phyloP scores from a whole-genome alignment of 2,329 filamentous ascomycete genomes.

The Aureobasidium leucospermi region DNA sequence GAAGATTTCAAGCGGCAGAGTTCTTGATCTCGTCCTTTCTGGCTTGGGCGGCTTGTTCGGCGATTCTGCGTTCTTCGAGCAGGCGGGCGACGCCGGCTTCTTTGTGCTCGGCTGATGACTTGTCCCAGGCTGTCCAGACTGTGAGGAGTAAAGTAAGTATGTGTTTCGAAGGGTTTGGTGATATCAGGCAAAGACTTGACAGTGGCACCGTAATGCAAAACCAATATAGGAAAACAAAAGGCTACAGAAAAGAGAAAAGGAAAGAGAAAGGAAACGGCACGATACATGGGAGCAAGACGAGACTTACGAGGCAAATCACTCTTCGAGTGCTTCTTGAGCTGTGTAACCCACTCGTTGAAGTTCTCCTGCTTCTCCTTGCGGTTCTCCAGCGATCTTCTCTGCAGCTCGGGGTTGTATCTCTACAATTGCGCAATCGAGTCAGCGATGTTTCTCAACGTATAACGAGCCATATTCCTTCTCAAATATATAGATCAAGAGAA shows the following conservation, averaged over 20 bases:
- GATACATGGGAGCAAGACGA: background rate
- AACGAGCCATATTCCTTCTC: background rate
- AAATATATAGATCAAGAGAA: too few species aligned
- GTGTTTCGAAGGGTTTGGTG: background rate
- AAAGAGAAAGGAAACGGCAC: background rate
- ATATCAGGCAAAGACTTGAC: background rate
- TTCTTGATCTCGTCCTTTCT: conserved; percentile 27
- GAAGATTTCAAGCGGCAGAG: conserved; percentile 6
- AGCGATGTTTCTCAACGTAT: background rate
- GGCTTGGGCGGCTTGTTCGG: conserved; percentile 23
- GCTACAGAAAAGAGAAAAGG: background rate
- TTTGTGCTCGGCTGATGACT: conserved; percentile 23
- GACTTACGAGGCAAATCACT: conserved; percentile 81
- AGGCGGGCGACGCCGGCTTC: conserved; percentile 21
- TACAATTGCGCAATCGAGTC: conserved; percentile 26
- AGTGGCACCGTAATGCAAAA: background rate
- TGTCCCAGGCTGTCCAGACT: conserved; percentile 32
- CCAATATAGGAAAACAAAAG: background rate
- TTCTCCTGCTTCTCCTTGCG: conserved; percentile 71
- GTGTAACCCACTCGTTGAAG: conserved; percentile 78
- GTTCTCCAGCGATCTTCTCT: conserved; percentile 75
- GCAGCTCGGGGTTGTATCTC: conserved; percentile 90
- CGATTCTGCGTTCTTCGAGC: conserved; percentile 25
- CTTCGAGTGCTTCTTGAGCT: conserved; percentile 82
- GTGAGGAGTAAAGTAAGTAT: background rate